phyloP scores from a whole-genome alignment of 2,329 filamentous ascomycete species.

The Celoporthe dispersa region DNA sequence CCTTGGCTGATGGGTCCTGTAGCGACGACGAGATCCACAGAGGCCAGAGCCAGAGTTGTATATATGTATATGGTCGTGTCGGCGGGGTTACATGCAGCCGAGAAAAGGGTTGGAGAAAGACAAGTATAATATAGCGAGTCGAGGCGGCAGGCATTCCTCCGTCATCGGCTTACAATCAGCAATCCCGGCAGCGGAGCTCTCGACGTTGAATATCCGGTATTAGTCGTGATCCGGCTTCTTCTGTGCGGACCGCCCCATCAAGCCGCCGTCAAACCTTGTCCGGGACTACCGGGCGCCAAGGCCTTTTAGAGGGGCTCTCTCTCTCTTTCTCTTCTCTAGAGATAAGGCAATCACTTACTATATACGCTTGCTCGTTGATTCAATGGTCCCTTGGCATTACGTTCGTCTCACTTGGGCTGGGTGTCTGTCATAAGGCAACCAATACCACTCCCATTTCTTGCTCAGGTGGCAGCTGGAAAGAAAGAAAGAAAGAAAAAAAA shows the following conservation, averaged over 20 bases:
- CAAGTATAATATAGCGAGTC: neutral
- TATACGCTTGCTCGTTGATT: neutral
- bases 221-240: constrained; percentile 2
- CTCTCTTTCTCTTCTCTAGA: neutral
- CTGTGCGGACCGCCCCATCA: neutral
- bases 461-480: too few species aligned
- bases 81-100: neutral
- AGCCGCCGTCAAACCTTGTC: neutral
- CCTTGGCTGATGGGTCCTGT: too few species aligned
- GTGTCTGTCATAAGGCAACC: neutral
- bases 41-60: neutral
- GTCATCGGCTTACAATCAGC: constrained; percentile 19
- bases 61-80: neutral
- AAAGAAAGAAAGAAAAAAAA: too few species aligned
- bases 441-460: neutral
- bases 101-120: neutral
- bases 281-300: neutral
- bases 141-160: constrained; percentile 8
- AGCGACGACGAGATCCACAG: neutral
- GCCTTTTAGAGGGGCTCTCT: neutral
- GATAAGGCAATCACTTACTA: neutral
- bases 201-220: neutral
- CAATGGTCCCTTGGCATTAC: neutral
- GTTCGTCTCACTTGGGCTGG: neutral
- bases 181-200: neutral